Base-by-base conservation (phyloP, 495 filamentous ascomycete species). In the Aspergillus cavernicola region DNA sequence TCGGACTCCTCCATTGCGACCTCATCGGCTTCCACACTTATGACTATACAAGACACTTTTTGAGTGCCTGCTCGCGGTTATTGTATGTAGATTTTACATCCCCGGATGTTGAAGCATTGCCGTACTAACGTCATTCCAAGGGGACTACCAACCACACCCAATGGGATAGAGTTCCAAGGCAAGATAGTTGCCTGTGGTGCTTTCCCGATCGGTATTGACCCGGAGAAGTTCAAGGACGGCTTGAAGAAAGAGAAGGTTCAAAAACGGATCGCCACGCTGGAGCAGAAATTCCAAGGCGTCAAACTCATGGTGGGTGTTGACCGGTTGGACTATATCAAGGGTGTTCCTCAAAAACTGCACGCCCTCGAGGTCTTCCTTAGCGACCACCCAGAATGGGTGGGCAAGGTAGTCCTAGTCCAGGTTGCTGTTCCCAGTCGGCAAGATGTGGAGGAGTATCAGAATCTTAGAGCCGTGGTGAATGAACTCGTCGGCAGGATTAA, bases 361-460 rank as follows among this genome's bases (percentile, higher is more conserved):
- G 91, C 92, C 4, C 81, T 97, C 11, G 92, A 98, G 69, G 88
- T 96, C 4, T 97, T 98, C 75, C 80, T 98, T 26, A 93, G 89
- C 10, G 92, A 97, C 56, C 91, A 98, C 58, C 92, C 92, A 3
- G 92, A 98, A 71, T 96, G 90, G 90, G 89, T 97, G 45, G 92
- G 92, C 37, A 96, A 95, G 70, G 90, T 98, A n/a, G 91, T 97
- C 7, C 79, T 98, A 8, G 90, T 98, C 5, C 92, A 98, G 69
- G 92, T 98, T 11, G 92, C 92, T 3, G 91, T 98, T 5, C 92
- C 92, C 1, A 92, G 87, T 59, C 81, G 92, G 43, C 87, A 93
- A 57, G 93, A 98, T 69, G 92, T 98, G 35, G 92, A 98, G 61
- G 92, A 97, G 63, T 98, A 98, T 62, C 93, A 97, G 66, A 96